A percentile compares a stretch with the other conserved stretches of the same genome.
phyloP scores from a whole-genome alignment of 495 filamentous ascomycete genomes.

The Podospora pseudopauciseta region DNA sequence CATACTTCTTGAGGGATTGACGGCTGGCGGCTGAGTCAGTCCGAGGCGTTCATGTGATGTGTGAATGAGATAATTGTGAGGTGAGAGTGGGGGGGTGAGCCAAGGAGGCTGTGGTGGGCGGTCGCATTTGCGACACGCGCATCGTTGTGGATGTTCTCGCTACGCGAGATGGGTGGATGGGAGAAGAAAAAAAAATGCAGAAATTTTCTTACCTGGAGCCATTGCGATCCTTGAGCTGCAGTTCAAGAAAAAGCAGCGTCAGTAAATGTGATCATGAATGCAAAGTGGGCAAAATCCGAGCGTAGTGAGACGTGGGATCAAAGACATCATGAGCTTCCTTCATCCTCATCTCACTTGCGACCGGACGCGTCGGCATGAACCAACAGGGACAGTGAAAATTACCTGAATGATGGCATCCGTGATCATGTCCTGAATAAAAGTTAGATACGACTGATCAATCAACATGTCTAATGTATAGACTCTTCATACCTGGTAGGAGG shows the following conservation, averaged over 20 bases:
- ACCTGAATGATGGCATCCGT: slow-evolving; percentile 64
- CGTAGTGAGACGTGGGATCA: slow-evolving; percentile 14
- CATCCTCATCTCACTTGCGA: slow-evolving; percentile 23
- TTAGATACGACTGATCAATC: slow-evolving; percentile 38
- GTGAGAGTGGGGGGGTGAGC: background rate
- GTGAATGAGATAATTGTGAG: slow-evolving; percentile 11
- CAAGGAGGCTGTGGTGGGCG: slow-evolving; percentile 1
- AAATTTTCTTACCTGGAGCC: slow-evolving; percentile 55
- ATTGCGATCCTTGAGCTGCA: slow-evolving; percentile 62
- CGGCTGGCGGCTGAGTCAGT: slow-evolving; percentile 61
- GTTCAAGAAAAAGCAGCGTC: slow-evolving; percentile 34
- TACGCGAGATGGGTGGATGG: slow-evolving; percentile 1
- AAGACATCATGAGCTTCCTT: slow-evolving; percentile 21
- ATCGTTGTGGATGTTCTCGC: background rate
- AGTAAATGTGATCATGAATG: slow-evolving; percentile 37
- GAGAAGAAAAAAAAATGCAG: background rate
- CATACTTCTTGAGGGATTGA: slow-evolving; percentile 96
- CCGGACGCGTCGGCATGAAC: slow-evolving; percentile 24
- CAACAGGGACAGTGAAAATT: slow-evolving; percentile 42
- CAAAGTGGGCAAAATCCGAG: background rate
- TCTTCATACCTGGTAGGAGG: slow-evolving; percentile 56
- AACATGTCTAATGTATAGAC: slow-evolving; percentile 5
- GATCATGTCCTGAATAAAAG: slow-evolving; percentile 56
- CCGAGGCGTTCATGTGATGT: slow-evolving; percentile 13
- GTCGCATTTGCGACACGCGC: slow-evolving; percentile 13